Evolutionary conservation across 2,329 filamentous ascomycete genomes (phyloP).

Genomic region (Juglanconis sp.): DNA sequence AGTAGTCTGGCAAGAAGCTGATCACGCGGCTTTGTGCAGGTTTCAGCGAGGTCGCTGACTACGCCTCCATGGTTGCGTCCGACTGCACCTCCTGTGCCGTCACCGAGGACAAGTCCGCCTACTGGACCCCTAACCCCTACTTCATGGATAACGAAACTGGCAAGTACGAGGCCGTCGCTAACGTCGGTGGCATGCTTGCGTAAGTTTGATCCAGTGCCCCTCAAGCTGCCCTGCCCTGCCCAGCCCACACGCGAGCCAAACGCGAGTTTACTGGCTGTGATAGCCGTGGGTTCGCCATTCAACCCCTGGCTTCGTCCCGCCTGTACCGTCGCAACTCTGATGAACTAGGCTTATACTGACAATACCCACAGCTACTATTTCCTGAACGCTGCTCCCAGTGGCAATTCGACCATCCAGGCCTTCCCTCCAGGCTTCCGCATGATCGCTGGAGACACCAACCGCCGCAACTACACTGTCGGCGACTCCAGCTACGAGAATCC

Average conservation of each 20-base stretch:
- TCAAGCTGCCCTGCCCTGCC: background rate
- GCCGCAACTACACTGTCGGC: conserved; percentile 67
- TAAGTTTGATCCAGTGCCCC: conserved; percentile 46
- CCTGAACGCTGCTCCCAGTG: conserved; percentile 51
- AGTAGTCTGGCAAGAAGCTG: background rate
- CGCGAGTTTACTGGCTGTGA: too few species aligned
- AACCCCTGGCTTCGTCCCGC: background rate
- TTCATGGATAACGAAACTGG: conserved; percentile 67
- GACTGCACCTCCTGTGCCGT: conserved; percentile 81
- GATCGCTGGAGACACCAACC: conserved; percentile 69
- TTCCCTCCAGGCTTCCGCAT: conserved; percentile 79
- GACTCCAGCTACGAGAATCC: conserved; percentile 65
- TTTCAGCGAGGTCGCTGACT: conserved; percentile 58
- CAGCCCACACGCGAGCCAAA: too few species aligned
- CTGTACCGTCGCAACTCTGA: background rate
- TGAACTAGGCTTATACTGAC: conserved; percentile 3
- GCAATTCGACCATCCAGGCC: conserved; percentile 56
- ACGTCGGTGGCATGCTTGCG: conserved; percentile 82
- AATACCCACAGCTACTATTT: conserved; percentile 71
- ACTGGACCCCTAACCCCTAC: conserved; percentile 80
- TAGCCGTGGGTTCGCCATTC: too few species aligned
- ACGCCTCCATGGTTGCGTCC: conserved; percentile 54
- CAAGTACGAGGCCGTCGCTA: conserved; percentile 64
- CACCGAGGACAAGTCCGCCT: conserved; percentile 78
- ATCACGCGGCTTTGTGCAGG: conserved; percentile 40